phyloP scores from a whole-genome alignment of 306 rosid species.

The Castanea sativa region DNA sequence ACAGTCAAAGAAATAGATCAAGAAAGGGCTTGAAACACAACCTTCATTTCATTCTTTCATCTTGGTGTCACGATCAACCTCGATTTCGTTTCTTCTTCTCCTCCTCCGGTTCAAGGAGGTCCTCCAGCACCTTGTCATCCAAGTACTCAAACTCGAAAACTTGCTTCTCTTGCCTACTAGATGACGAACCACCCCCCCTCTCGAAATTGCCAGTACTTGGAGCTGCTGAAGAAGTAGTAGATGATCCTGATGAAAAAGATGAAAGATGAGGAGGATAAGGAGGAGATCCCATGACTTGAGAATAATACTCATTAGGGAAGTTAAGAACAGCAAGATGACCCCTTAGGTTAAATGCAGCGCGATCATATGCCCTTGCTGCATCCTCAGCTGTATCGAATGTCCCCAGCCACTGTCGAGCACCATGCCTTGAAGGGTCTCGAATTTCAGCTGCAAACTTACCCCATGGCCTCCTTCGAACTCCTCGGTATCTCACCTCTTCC shows the following conservation, averaged over 20 bases:
- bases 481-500: slow-evolving; percentile 58
- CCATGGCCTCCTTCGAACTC: slow-evolving; percentile 76
- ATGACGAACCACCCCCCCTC: slow-evolving; percentile 28
- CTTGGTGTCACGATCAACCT: neutral
- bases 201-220: slow-evolving; percentile 13
- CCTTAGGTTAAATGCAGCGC: slow-evolving; percentile 72
- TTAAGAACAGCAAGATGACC: slow-evolving; percentile 78
- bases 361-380: slow-evolving; percentile 80
- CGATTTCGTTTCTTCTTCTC: slow-evolving; percentile 38
- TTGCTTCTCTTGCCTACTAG: slow-evolving; percentile 33
- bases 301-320: slow-evolving; percentile 74
- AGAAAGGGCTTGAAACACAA: neutral
- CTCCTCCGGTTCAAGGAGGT: slow-evolving; percentile 62
- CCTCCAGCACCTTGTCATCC: slow-evolving; percentile 73
- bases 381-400: slow-evolving; percentile 82
- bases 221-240: slow-evolving; percentile 15
- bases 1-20: neutral
- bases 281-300: slow-evolving; percentile 52
- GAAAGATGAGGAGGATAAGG: slow-evolving; percentile 58
- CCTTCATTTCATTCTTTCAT: neutral
- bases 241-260: slow-evolving; percentile 11
- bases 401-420: slow-evolving; percentile 79
- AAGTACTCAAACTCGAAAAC: slow-evolving; percentile 66
- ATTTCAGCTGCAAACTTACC: slow-evolving; percentile 90
- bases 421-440: slow-evolving; percentile 71